Evolutionary conservation across 2,329 filamentous ascomycete genomes (phyloP), one percentile per base, ranked within the genome.

Genomic region (Talaromyces verruculosus): DNA sequence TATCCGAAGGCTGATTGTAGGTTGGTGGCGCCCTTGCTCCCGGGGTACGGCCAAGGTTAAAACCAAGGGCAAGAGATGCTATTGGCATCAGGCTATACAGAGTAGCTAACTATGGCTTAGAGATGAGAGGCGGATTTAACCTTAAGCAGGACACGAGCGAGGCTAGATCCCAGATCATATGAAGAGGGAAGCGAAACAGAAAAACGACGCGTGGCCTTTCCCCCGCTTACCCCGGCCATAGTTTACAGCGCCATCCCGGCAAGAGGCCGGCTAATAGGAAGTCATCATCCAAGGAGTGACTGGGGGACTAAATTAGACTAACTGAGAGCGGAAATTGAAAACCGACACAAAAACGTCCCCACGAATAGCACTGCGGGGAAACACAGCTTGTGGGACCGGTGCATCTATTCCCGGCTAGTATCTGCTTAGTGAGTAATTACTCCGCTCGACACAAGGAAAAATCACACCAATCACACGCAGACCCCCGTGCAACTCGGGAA

Each of bases 191-290:
- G 15, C 19, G 17, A 35, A 55, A 28, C 19, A 8, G 19, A 19
- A 10, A 22, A 11, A 13, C 7, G 51, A 35, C 47, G 51, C 51
- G n/a, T 57, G 30, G 51, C 30, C 51, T 37, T 35, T 57, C 51
- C 51, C 51, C 51, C 51, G 30, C 51, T 37, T 57, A 37, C 35
- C 51, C 51, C 51, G 30, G 51, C 30, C 30, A 53, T 33, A 33
- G n/a, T 33, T 30, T 35, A 13, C 28, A 35, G 47, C 47, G 30
- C 13, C 45, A 49, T 25, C 45, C 22, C 19, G 17, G 39, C 39
- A 19, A 43, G 43, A 45, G 22, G 6, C 47, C 49, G 49, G 51
- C 51, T 57, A 57, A 57, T 57, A 57, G n/a, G n/a, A 19, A n/a
- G n/a, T 13, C 51, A 51, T 28, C 47, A 28, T 28, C 45, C 11